phyloP scores from a whole-genome alignment of 257 asterid genomes.

The Nicotiana otophora region DNA sequence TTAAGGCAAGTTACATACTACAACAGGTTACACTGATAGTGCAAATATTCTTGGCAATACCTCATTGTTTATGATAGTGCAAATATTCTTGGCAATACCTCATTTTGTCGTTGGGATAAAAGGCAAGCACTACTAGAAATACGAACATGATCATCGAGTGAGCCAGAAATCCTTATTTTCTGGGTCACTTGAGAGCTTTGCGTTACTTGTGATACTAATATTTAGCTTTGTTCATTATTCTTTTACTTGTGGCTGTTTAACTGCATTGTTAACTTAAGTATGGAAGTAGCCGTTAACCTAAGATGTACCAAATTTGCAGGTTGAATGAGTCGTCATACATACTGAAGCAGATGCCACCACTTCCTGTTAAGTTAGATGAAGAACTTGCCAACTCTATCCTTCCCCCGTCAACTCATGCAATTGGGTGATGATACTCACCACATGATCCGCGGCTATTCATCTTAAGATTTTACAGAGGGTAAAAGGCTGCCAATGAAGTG shows the following conservation, averaged over 20 bases:
- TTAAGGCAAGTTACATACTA: background rate
- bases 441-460: background rate
- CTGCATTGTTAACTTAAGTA: background rate
- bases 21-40: background rate
- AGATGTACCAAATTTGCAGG: conserved; percentile 30
- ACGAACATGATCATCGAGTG: background rate
- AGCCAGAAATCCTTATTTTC: background rate
- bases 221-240: background rate
- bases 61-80: no score
- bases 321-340: conserved; percentile 42
- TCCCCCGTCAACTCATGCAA: conserved; percentile 34
- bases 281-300: background rate
- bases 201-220: background rate
- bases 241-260: background rate
- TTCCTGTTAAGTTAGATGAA: conserved; percentile 52
- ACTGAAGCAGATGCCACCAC: conserved; percentile 66
- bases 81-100: background rate
- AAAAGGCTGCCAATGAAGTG: background rate
- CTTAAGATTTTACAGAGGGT: background rate
- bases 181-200: background rate
- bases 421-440: conserved; percentile 12
- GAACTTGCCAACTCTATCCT: conserved; percentile 71
- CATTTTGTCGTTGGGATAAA: no score
- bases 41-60: background rate
- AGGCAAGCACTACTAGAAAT: no score